Conservation (phyloP, 192 early-diverging fungal genomes). For the Backusella macrospora region DNA sequence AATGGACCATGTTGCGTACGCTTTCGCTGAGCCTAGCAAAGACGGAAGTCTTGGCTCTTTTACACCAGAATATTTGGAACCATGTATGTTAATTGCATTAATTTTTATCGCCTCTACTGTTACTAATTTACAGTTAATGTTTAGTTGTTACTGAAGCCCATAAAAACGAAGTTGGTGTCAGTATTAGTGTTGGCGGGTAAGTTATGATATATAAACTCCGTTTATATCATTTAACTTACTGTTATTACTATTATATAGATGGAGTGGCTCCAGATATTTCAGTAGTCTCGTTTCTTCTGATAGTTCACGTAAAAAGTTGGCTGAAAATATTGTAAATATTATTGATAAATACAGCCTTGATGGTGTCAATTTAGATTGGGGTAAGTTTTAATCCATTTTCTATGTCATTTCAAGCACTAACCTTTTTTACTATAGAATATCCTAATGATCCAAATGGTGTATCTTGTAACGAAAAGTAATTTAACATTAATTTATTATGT, state of each 20-base stretch:
- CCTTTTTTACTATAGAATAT: slow-evolving; percentile 32
- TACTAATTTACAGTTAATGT: not conserved
- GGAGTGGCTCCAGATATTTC: slow-evolving; percentile 42
- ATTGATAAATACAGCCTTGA: slow-evolving; percentile 51
- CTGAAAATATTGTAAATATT: slow-evolving; percentile 41
- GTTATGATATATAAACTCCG: not conserved
- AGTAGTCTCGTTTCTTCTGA: slow-evolving; percentile 21
- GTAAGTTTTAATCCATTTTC: slow-evolving; percentile 34
- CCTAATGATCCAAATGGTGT: slow-evolving; percentile 40
- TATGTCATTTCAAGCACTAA: slow-evolving; percentile 29
- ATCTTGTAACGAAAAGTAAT: slow-evolving; percentile 40
- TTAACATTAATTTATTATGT: not conserved
- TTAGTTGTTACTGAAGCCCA: slow-evolving; percentile 34
- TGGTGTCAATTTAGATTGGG: slow-evolving; percentile 72
- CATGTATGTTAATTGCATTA: not conserved
- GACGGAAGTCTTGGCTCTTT: slow-evolving; percentile 18
- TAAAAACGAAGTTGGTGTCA: slow-evolving; percentile 25
- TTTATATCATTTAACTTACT: not conserved
- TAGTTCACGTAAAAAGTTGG: slow-evolving; percentile 38
- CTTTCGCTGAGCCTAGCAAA: slow-evolving; percentile 51
- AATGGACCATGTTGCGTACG: slow-evolving; percentile 63
- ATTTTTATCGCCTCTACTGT: not conserved
- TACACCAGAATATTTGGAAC: not conserved
- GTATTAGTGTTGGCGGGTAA: slow-evolving; percentile 41
- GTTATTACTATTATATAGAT: slow-evolving; percentile 28